Conservation (phyloP, 2,329 filamentous ascomycete genomes). For the Pseudocercospora macadamiae region DNA sequence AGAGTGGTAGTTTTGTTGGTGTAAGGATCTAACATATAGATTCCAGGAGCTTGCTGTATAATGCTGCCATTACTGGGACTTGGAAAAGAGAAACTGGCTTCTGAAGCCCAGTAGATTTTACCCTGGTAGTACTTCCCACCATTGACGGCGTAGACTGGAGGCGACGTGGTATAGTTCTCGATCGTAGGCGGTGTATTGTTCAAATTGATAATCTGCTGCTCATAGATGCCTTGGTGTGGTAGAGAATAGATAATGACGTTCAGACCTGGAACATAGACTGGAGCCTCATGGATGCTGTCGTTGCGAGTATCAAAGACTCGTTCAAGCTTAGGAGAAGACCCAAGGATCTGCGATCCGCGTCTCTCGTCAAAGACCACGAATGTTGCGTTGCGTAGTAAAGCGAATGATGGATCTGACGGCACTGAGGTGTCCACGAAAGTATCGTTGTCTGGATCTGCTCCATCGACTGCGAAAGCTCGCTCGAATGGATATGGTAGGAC, state of each 20-base stretch:
- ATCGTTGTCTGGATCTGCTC: conserved; percentile 20
- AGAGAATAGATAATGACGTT: conserved; percentile 46
- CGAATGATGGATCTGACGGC: conserved; percentile 39
- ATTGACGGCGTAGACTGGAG: conserved; percentile 48
- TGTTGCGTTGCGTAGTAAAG: conserved; percentile 27
- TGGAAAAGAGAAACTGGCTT: conserved; percentile 19
- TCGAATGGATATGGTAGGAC: conserved; percentile 25
- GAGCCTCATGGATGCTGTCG: conserved; percentile 45
- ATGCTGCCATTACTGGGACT: conserved; percentile 23
- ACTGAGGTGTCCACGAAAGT: conserved; percentile 28
- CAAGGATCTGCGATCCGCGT: conserved; percentile 39
- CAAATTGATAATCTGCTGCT: conserved; percentile 45
- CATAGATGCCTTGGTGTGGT: conserved; percentile 41
- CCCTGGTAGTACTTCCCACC: conserved; percentile 46
- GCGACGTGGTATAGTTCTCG: conserved; percentile 43
- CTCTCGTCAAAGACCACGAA: conserved; percentile 43
- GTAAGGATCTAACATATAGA: conserved; percentile 48
- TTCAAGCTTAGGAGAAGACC: conserved; percentile 38
- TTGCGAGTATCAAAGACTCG: conserved; percentile 33
- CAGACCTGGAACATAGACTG: conserved; percentile 45
- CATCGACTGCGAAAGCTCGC: conserved; percentile 13
- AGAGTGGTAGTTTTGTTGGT: conserved; percentile 47
- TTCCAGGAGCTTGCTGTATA: conserved; percentile 42
- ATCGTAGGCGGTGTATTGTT: conserved; percentile 47
- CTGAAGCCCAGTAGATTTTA: conserved; percentile 41